A percentile compares a stretch with the other conserved stretches of the same genome.
These are phyloP conservation scores for Penicillium soppii DNA, from an alignment of 495 filamentous ascomycete species.

Conservation along the genomic window DNA sequence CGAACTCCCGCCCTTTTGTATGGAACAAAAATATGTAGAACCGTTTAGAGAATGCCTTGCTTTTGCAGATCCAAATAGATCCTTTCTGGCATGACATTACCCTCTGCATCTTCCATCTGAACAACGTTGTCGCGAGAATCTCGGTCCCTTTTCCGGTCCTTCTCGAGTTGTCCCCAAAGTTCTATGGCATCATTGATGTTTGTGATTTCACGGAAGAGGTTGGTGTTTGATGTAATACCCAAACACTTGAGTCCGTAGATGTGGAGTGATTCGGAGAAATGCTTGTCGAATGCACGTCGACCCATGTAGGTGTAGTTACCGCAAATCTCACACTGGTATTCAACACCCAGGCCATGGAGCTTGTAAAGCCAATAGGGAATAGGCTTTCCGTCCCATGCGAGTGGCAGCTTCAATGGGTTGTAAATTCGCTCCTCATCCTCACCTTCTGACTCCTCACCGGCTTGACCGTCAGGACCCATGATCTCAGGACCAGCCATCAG, in stretches of 20 bases:
- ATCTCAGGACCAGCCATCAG: slow-evolving; percentile 63
- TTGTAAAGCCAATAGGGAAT: slow-evolving; percentile 99
- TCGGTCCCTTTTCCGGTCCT: slow-evolving; percentile 77
- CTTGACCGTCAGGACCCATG: slow-evolving; percentile 44
- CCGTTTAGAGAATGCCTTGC: slow-evolving; percentile 49
- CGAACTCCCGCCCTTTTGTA: slow-evolving; percentile 8
- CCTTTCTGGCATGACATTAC: slow-evolving; percentile 98
- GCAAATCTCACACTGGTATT: slow-evolving; percentile 94
- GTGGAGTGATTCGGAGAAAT: slow-evolving; percentile 91
- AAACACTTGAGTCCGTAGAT: slow-evolving; percentile 91
- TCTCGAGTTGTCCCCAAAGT: slow-evolving; percentile 91
- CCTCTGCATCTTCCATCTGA: slow-evolving; percentile 97
- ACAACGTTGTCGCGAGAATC: slow-evolving; percentile 77
- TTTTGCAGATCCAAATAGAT: slow-evolving; percentile 82
- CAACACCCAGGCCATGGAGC: slow-evolving; percentile 90
- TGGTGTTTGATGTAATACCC: slow-evolving; percentile 83
- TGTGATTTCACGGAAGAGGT: slow-evolving; percentile 91
- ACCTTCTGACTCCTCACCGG: slow-evolving; percentile 62
- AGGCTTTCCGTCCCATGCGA: slow-evolving; percentile 97
- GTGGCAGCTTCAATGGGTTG: slow-evolving; percentile 92
- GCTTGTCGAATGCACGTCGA: slow-evolving; percentile 92
- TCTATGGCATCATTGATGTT: slow-evolving; percentile 82
- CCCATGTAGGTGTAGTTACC: slow-evolving; percentile 98
- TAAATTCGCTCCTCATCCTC: slow-evolving; percentile 81
- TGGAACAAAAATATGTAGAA: not conserved